Base-by-base conservation (phyloP, 2,329 filamentous ascomycete genomes). In the Xylaria sp. region DNA sequence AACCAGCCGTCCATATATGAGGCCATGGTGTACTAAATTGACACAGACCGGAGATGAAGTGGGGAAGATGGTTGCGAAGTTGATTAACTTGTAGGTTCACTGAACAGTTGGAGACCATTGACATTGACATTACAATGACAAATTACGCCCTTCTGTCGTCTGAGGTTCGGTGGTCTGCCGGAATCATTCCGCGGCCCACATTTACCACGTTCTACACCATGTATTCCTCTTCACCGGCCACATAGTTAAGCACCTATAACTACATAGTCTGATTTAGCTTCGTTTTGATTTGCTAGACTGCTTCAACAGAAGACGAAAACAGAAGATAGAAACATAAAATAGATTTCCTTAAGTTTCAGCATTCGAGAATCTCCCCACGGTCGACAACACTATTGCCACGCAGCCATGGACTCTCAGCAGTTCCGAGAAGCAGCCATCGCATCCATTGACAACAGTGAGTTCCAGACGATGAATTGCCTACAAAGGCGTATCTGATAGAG, bases 371-470 rank as follows among this genome's bases (percentile, higher is more conserved):
- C 15, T 38, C 20, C 3, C 6, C 27, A 11, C 55, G 13, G 49
- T 45, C 50, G 17, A 27, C 42, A 42, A 22, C 36, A 44, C 11
- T 20, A 17, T 29, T 33, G 49, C 17, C 27, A 11, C 9, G 7
- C 54, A 38, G 31, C 27, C 39, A 97, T 97, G 94, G 89, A 97
- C 76, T 89, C 90, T 31, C 83, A 90, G 63, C 87, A 95, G 74
- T 97, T 97, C 79, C 86, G 89, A 70, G 82, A 88, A 67, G 92
- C 93, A 69, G 94, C 93, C 50, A 87, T 92, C 70, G 87, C 89
- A 64, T 90, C 91, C 67, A 89, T 97, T 76, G 92, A 96, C 71
- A 92, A 97, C 66, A 96, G 93, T 94, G 81, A 76, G 89, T 82
- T 56, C 42, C 44, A 38, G 39, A 54, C 29, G 10, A 31, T 42